phyloP scores from a whole-genome alignment of 148 eudicot genomes.

The Cornus controversa region DNA sequence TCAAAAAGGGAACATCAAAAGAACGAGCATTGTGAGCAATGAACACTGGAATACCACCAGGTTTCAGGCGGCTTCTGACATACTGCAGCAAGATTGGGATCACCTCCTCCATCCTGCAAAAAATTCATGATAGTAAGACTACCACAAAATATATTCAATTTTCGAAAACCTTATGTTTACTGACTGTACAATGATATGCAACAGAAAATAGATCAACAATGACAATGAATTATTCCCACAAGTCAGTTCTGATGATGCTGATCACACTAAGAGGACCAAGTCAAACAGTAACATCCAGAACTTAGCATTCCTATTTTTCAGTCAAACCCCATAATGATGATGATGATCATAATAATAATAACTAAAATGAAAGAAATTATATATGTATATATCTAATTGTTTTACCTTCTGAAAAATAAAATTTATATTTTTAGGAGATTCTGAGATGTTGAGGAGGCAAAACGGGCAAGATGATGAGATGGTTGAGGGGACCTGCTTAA shows the following conservation, averaged over 20 bases:
- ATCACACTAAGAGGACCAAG: neutral
- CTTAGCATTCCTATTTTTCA: neutral
- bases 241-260: neutral
- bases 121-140: constrained; percentile 14
- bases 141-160: neutral
- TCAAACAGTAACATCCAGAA: neutral
- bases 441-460: no score
- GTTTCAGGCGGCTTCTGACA: constrained; percentile 67
- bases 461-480: no score
- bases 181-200: neutral
- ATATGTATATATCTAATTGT: no score
- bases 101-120: constrained; percentile 80
- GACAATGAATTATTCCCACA: neutral
- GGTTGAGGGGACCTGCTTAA: no score
- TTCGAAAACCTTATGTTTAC: neutral
- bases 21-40: constrained; percentile 70
- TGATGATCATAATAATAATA: no score
- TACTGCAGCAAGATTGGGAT: constrained; percentile 73
- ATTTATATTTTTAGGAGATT: no score
- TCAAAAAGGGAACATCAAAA: constrained; percentile 79
- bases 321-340: neutral
- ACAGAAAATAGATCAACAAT: no score
- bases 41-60: constrained; percentile 64
- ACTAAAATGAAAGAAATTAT: no score
- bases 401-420: no score